Percentiles rank a stretch among this genome's conserved stretches.
These are phyloP conservation scores for Podospora pseudocomata DNA, from an alignment of 495 filamentous ascomycete species.

Conservation along the genomic window DNA sequence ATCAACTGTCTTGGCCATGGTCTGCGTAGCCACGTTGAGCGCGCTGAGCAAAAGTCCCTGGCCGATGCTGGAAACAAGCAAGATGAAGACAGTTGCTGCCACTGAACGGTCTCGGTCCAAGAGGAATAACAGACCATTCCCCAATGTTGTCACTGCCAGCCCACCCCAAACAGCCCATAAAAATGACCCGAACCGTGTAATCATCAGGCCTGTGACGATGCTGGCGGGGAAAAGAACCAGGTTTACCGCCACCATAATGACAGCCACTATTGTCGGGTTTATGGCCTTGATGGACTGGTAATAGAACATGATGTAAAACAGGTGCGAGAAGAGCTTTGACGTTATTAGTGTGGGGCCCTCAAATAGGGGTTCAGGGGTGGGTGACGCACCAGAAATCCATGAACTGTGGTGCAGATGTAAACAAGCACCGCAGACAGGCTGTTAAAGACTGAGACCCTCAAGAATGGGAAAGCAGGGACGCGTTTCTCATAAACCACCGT, in stretches of 20 bases:
- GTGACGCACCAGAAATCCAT: conserved; percentile 34
- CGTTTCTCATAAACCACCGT: not conserved
- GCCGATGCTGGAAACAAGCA: conserved; percentile 47
- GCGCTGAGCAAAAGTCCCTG: conserved; percentile 47
- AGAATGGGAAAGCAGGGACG: conserved; percentile 48
- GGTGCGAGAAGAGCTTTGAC: conserved; percentile 11
- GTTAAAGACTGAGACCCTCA: too few species aligned
- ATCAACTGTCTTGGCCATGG: conserved; percentile 32
- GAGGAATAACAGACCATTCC: conserved; percentile 42
- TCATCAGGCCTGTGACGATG: conserved; percentile 43
- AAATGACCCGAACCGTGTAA: conserved; percentile 46
- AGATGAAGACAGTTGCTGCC: conserved; percentile 46
- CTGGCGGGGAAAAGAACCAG: conserved; percentile 46
- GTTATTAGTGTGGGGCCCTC: not conserved
- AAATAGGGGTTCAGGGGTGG: conserved; percentile 29
- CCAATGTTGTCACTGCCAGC: conserved; percentile 50
- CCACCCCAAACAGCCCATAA: conserved; percentile 50
- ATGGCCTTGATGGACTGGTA: conserved; percentile 59
- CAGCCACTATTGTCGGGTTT: conserved; percentile 52
- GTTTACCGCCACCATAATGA: conserved; percentile 50
- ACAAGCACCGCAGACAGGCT: conserved; percentile 16
- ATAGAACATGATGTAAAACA: conserved; percentile 67
- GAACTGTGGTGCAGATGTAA: conserved; percentile 44
- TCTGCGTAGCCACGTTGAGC: conserved; percentile 48
- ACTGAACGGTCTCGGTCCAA: conserved; percentile 41